Base-by-base conservation (phyloP, 108 stramenopile genomes). In the Seminavis robusta region DNA sequence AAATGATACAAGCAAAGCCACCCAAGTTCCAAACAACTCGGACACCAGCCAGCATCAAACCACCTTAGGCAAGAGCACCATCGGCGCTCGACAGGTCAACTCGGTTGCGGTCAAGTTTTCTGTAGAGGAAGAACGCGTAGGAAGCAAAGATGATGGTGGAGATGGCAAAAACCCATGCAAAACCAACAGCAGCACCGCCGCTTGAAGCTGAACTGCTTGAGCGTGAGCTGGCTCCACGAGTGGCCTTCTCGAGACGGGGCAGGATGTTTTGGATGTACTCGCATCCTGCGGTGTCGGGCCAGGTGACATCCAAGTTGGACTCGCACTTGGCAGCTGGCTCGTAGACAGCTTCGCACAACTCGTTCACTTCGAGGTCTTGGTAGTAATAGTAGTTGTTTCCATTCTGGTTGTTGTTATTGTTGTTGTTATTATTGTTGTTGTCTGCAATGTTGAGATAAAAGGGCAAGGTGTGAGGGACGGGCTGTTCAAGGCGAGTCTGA, bases 251-350 rank as follows among this genome's bases (percentile, higher is more conserved):
- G 33, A 76, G 38, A n/a, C 47, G 43, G 29, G 80, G 80, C 43
- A 81, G 61, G 47, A 85, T 52, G 37, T 58, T 67, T 43, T 71
- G 48, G 58, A 91, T 85, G 59, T 59, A 91, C 24, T 71, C 52
- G 37, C 90, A 91, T 17, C 72, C 86, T 48, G 37, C 39, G 11
- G 73, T 79, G 54, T 84, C 79, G 42, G 79, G 60, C 61, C 79
- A 84, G 50, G 47, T 45, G 27, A 27, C 30, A 36, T 40, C 49
- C 54, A 86, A 56, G 19, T 59, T 57, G 23, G 40, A 59, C 56
- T 93, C 92, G 52, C 92, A 93, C 59, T 88, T 90, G 55, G 74
- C 88, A 42, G 79, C 54, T 10, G 32, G n/a, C 40, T 76, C 63
- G 68, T 90, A 90, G 5, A 76, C 26, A 27, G 74, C 43, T 34